phyloP scores from a whole-genome alignment of 2,329 filamentous ascomycete species.

The Escovopsis sp. region DNA sequence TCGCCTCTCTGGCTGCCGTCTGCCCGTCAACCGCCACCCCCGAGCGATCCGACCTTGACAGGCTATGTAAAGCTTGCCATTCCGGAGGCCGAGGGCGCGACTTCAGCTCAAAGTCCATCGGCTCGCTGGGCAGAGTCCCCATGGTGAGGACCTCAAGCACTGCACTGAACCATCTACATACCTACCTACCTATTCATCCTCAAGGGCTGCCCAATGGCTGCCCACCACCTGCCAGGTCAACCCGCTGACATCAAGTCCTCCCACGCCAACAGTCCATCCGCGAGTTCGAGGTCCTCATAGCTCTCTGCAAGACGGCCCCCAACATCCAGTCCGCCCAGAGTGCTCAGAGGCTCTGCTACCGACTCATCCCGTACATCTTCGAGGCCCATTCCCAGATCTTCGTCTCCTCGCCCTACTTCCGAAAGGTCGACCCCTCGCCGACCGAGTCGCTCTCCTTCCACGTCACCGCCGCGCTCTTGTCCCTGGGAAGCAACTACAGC shows the following conservation, averaged over 20 bases:
- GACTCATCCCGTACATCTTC: constrained; percentile 71
- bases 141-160: constrained; percentile 34
- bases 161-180: no score
- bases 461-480: constrained; percentile 68
- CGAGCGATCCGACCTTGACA: constrained; percentile 49
- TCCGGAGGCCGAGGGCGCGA: constrained; percentile 29
- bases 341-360: constrained; percentile 63
- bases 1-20: constrained; percentile 44
- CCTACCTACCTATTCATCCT: no score
- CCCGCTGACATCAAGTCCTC: background rate
- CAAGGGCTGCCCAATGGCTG: background rate
- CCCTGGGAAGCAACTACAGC: constrained; percentile 59
- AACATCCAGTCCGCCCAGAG: constrained; percentile 54
- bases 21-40: constrained; percentile 10
- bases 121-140: constrained; percentile 37
- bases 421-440: constrained; percentile 70
- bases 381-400: constrained; percentile 73
- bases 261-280: constrained; percentile 50
- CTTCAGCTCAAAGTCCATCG: constrained; percentile 19
- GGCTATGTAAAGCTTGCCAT: constrained; percentile 43
- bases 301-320: constrained; percentile 80
- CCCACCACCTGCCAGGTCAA: background rate
- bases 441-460: constrained; percentile 72
- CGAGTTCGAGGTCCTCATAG: constrained; percentile 83
- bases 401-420: constrained; percentile 65